Conservation (phyloP, 1,139 yeast genomes). For the Casaregolazyma suthepensis region DNA sequence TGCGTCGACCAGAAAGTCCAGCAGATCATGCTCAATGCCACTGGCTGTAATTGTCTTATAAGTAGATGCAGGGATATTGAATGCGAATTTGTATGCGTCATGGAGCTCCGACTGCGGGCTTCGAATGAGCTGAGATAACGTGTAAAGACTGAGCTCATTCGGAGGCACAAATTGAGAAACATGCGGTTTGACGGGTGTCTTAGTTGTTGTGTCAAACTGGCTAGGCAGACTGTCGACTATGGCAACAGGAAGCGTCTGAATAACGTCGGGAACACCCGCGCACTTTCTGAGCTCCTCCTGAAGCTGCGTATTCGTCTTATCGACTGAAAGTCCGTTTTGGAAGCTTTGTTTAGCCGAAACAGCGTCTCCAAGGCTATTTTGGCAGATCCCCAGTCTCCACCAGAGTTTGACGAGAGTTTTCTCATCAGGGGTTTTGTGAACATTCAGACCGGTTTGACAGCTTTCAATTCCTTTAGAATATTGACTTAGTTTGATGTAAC, state of each 20-base stretch:
- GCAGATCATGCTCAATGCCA: constrained; percentile 54
- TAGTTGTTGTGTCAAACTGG: neutral
- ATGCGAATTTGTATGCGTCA: constrained; percentile 40
- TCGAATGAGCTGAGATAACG: constrained; percentile 21
- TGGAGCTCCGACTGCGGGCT: constrained; percentile 20
- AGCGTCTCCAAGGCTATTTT: constrained; percentile 31
- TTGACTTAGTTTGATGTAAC: constrained; percentile 51
- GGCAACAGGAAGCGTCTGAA: constrained; percentile 10
- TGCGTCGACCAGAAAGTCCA: constrained; percentile 49
- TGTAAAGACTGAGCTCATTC: constrained; percentile 20
- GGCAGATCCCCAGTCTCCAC: constrained; percentile 53
- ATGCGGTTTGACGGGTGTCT: neutral
- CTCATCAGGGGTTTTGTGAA: constrained; percentile 9
- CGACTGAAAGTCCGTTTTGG: constrained; percentile 40
- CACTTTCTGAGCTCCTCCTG: constrained; percentile 13
- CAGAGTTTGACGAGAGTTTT: constrained; percentile 40
- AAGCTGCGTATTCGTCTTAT: constrained; percentile 39
- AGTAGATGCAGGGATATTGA: constrained; percentile 26
- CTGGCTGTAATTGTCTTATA: constrained; percentile 31
- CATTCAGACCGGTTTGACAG: constrained; percentile 1
- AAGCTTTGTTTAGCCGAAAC: constrained; percentile 37
- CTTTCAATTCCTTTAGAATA: constrained; percentile 47
- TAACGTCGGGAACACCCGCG: neutral
- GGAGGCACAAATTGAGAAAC: constrained; percentile 10
- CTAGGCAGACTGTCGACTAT: constrained; percentile 15